Evolutionary conservation across 345 rosid species (phyloP).

Genomic region (Chamaenerion angustifolium): DNA sequence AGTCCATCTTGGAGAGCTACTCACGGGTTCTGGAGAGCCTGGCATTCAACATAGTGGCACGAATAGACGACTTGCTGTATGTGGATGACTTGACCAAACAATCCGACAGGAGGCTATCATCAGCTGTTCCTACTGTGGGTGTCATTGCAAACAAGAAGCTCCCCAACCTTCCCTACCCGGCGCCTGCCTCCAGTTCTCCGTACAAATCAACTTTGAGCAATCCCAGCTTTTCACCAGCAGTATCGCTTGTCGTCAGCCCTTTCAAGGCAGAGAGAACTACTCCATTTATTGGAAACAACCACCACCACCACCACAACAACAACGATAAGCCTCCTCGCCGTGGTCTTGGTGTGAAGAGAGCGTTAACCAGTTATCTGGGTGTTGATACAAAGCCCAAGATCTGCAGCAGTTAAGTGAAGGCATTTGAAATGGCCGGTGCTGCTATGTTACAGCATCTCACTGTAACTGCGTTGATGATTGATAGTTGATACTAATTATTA

Average conservation of each 20-base stretch:
- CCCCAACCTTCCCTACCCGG: slow-evolving; percentile 33
- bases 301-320: slow-evolving; percentile 9
- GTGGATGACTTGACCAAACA: slow-evolving; percentile 82
- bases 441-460: no score
- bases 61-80: slow-evolving; percentile 79
- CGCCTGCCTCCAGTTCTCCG: slow-evolving; percentile 52
- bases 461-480: no score
- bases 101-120: slow-evolving; percentile 27
- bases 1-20: slow-evolving; percentile 91
- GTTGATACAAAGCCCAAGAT: slow-evolving; percentile 52
- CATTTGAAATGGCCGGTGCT: no score
- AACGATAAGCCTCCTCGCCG: slow-evolving; percentile 40
- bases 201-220: slow-evolving; percentile 50
- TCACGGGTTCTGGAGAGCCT: slow-evolving; percentile 85
- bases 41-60: slow-evolving; percentile 72
- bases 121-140: slow-evolving; percentile 43
- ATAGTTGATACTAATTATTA: no score
- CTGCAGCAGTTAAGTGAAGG: not conserved
- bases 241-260: slow-evolving; percentile 36
- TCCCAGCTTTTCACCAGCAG: slow-evolving; percentile 55
- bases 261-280: slow-evolving; percentile 42
- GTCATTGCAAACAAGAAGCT: slow-evolving; percentile 48
- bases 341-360: slow-evolving; percentile 83
- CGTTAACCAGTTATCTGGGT: slow-evolving; percentile 61
- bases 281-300: slow-evolving; percentile 31